Evolutionary conservation across 2,329 filamentous ascomycete genomes (phyloP).

Genomic region (Penicillium sp.): DNA sequence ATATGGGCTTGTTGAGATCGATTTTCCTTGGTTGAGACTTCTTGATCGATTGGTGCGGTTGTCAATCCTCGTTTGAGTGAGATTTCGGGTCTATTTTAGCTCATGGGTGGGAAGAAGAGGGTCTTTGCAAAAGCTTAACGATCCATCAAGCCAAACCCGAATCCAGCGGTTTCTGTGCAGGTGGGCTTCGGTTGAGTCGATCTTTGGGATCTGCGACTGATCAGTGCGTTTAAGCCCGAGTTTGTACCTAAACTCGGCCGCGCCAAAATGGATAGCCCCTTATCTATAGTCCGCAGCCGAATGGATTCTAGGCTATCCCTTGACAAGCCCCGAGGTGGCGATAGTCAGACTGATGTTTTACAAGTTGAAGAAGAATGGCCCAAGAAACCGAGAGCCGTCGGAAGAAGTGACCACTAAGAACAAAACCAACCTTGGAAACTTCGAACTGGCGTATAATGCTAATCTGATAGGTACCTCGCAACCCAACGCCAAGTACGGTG

Average conservation of each 20-base stretch:
- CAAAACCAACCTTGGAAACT: neutral
- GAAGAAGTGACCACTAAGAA: neutral
- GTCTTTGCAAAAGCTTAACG: neutral
- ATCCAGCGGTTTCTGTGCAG: too few relatives aligned
- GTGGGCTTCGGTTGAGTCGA: too few relatives aligned
- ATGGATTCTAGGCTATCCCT: neutral
- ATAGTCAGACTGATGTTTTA: neutral
- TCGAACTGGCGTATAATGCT: neutral
- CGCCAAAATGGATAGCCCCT: neutral
- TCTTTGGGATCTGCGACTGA: neutral
- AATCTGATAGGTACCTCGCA: too few relatives aligned
- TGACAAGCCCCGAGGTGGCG: neutral
- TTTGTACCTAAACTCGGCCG: neutral
- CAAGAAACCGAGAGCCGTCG: neutral
- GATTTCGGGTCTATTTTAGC: neutral
- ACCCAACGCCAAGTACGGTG: slow-evolving; percentile 1
- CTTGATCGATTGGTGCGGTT: slow-evolving; percentile 30
- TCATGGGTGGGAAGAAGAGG: neutral
- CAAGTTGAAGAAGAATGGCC: neutral
- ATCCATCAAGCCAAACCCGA: too few relatives aligned
- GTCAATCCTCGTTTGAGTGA: slow-evolving; percentile 13
- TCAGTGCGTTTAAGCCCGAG: neutral
- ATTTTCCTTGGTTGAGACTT: too few relatives aligned
- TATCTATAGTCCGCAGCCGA: neutral
- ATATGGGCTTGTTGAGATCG: slow-evolving; percentile 35